Percentiles rank a stretch among this genome's conserved stretches.
These are phyloP conservation scores for Monosporozyma aquatica DNA, from an alignment of 805 yeast species.

Conservation along the genomic window DNA sequence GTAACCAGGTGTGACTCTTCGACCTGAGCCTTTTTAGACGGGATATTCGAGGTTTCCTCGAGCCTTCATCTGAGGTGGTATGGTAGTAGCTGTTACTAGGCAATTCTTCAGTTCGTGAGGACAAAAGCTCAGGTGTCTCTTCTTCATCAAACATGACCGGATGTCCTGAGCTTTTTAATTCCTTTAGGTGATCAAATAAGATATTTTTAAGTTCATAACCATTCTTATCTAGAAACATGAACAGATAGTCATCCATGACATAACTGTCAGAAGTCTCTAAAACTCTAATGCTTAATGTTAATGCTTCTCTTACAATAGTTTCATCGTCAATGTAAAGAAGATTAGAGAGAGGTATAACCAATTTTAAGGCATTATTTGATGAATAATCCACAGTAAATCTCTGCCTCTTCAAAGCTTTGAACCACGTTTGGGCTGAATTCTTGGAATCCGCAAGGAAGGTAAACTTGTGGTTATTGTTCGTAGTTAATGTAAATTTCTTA, in stretches of 20 bases:
- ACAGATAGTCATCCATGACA: conserved; percentile 59
- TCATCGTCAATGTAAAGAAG: conserved; percentile 53
- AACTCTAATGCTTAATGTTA: conserved; percentile 52
- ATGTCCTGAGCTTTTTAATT: conserved; percentile 7
- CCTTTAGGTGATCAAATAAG: conserved; percentile 27
- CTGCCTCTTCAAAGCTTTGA: conserved; percentile 59
- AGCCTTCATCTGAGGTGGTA: neutral
- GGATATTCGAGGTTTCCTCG: neutral
- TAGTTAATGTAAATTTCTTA: conserved; percentile 48
- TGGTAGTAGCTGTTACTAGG: neutral
- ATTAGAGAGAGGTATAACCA: conserved; percentile 67
- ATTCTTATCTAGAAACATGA: conserved; percentile 53
- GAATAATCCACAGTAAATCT: conserved; percentile 63
- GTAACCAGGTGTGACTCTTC: conserved; percentile 8
- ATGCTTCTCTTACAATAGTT: conserved; percentile 46
- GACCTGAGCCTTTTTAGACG: conserved; percentile 6
- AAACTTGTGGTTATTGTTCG: conserved; percentile 45
- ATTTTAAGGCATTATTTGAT: conserved; percentile 58
- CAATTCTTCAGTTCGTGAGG: neutral
- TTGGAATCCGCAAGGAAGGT: conserved; percentile 65
- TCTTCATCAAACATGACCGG: conserved; percentile 4
- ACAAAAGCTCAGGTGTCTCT: neutral
- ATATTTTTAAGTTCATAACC: conserved; percentile 34
- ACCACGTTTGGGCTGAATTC: conserved; percentile 75
- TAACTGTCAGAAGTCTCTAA: conserved; percentile 44